Evolutionary conservation across 495 filamentous ascomycete species (phyloP).

Genomic region (Astrothelium macrocarpum): DNA sequence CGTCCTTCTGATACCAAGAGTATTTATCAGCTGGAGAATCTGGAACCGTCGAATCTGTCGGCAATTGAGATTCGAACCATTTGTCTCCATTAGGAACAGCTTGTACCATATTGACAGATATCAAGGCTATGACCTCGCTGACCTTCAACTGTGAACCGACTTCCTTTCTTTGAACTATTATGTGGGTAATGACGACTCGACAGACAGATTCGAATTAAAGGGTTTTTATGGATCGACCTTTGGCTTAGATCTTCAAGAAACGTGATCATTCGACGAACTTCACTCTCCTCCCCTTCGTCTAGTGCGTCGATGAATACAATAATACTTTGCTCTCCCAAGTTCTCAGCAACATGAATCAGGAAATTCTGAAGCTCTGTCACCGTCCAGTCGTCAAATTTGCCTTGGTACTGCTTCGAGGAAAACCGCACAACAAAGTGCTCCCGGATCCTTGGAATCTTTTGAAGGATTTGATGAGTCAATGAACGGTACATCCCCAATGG

Average conservation of each 20-base stretch:
- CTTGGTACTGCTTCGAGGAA: neutral
- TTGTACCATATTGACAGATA: neutral
- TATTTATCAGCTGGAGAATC: no score
- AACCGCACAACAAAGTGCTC: neutral
- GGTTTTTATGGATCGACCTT: neutral
- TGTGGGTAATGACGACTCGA: neutral
- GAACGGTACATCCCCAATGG: neutral
- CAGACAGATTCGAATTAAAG: neutral
- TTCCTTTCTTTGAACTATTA: neutral
- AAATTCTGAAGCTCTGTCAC: neutral
- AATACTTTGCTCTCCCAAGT: constrained; percentile 17
- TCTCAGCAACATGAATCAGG: constrained; percentile 14
- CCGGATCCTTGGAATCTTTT: neutral
- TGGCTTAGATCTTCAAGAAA: constrained; percentile 23
- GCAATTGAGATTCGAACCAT: no score
- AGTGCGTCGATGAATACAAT: constrained; percentile 35
- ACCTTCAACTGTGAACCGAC: neutral
- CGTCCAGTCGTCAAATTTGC: neutral
- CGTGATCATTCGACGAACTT: constrained; percentile 5
- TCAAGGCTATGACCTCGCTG: neutral
- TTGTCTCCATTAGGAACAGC: no score
- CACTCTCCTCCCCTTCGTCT: constrained; percentile 30
- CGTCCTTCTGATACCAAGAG: no score
- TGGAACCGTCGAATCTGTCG: no score
- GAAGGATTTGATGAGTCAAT: neutral